Base-by-base conservation (phyloP, 1,284 basidiomycete species). In the Mycena citricolor region DNA sequence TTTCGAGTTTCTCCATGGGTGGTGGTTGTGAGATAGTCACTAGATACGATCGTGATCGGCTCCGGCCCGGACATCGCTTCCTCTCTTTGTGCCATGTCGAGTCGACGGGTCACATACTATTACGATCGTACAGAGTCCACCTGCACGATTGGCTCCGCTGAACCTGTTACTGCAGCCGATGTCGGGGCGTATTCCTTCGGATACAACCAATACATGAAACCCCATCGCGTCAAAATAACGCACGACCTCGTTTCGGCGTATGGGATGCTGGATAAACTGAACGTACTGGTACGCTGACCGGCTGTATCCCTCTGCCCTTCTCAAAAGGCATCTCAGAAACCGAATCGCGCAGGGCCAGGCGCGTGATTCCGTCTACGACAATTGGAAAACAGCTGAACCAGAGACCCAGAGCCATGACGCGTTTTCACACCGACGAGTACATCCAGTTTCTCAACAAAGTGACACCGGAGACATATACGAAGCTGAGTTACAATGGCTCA, bases 391-490 rank as follows among this genome's bases (percentile, higher is more conserved):
- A n/a, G n/a, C n/a, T n/a, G n/a, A n/a, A n/a, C n/a, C n/a, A n/a
- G n/a, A n/a, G n/a, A n/a, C n/a, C n/a, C n/a, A n/a, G 88, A 58
- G 77, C 83, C 36, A 91, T 99, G 88, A 88, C 90, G 4, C 71
- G 83, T 14, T 99, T 99, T 64, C 97, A 99, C 65, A 95, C 94
- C 10, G 95, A 99, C 69, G 95, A 99, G 73, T 98, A 97, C 66
- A 81, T 99, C 51, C 83, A 97, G 57, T 94, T 98, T 56, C 70
- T 99, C 21, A 77, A 81, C 44, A 79, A 81, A 37, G 93, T 98
- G 25, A 90, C 88, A 0, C 94, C 94, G 0, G 94, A 97, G 64
- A 93, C 86, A 5, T 81, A 77, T 1, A 85, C 89, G 53, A 84
- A 89, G 40, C 67, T 97, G 57, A 94, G 91, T 1, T 88, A 81